Conservation (phyloP, 73 alveolate genomes). For the Uronychia binucleata region DNA sequence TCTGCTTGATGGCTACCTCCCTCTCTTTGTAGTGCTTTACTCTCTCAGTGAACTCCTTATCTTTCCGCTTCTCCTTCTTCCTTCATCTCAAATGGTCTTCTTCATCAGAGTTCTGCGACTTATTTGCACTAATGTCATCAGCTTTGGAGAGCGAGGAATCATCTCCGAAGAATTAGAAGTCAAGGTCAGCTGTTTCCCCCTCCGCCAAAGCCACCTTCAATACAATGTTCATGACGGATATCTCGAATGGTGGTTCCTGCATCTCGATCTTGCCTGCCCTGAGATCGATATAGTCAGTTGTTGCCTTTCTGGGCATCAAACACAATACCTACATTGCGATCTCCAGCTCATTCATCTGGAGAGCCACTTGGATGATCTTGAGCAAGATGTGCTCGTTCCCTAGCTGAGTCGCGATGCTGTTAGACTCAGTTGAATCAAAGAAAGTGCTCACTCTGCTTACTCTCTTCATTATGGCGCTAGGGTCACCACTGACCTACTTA, state of each 20-base stretch:
- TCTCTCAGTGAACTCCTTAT: constrained; percentile 18
- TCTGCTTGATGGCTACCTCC: neutral
- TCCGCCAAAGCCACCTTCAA: neutral
- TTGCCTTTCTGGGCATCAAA: neutral
- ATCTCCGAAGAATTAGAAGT: neutral
- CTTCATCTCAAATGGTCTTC: constrained; percentile 5
- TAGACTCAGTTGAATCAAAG: neutral
- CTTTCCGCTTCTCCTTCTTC: neutral
- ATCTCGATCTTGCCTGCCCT: neutral
- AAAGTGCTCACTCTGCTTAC: neutral
- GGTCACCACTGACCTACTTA: neutral
- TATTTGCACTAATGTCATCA: neutral
- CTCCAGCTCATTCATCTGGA: constrained; percentile 9
- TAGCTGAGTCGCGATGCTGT: neutral
- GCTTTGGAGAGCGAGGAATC: neutral
- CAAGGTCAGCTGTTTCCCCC: too few relatives aligned
- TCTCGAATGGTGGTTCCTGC: neutral
- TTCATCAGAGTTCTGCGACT: too few relatives aligned
- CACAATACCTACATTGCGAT: constrained; percentile 21
- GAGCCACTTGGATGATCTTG: constrained; percentile 12
- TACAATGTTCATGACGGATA: constrained; percentile 1
- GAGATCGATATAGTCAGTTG: neutral
- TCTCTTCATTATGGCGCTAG: neutral
- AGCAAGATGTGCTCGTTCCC: neutral
- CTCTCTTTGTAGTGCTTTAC: constrained; percentile 6